These are phyloP conservation scores for Cucurbita moschata DNA, from an alignment of 306 rosid species.

Conservation along the genomic window DNA sequence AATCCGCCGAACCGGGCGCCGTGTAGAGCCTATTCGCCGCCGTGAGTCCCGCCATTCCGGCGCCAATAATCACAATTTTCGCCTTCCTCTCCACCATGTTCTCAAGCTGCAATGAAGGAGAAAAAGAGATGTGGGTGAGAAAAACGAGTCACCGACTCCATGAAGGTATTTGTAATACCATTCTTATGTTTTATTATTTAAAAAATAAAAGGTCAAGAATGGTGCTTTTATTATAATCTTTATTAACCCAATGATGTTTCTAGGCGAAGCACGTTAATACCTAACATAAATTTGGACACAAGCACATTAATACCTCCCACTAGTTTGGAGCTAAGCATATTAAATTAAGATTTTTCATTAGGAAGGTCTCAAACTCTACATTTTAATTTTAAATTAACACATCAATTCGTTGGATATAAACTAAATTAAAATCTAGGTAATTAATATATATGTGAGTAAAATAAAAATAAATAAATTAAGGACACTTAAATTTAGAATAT, in stretches of 20 bases:
- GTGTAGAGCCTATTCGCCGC: constrained; percentile 83
- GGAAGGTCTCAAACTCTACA: too few species aligned
- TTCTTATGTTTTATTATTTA: neutral
- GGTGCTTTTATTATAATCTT: neutral
- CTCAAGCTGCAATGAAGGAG: neutral
- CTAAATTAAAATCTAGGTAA: too few species aligned
- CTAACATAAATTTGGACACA: too few species aligned
- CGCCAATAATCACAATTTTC: constrained; percentile 76
- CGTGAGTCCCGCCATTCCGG: constrained; percentile 95
- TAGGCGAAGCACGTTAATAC: neutral
- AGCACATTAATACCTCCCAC: too few species aligned
- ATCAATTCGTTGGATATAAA: too few species aligned
- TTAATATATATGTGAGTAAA: too few species aligned
- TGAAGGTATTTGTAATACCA: constrained; percentile 9
- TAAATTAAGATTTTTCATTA: too few species aligned
- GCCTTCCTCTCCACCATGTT: constrained; percentile 71
- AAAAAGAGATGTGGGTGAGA: constrained; percentile 34
- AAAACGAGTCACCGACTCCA: constrained; percentile 27
- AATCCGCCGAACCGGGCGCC: constrained; percentile 27
- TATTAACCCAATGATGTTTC: neutral
- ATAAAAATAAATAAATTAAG: too few species aligned
- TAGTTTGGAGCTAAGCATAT: too few species aligned
- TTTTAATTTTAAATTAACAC: too few species aligned
- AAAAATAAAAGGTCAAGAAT: neutral
- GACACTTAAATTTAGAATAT: too few species aligned